These are phyloP conservation scores for Bruguiera hainesii DNA, from an alignment of 441 rosid genomes.

Conservation along the genomic window DNA sequence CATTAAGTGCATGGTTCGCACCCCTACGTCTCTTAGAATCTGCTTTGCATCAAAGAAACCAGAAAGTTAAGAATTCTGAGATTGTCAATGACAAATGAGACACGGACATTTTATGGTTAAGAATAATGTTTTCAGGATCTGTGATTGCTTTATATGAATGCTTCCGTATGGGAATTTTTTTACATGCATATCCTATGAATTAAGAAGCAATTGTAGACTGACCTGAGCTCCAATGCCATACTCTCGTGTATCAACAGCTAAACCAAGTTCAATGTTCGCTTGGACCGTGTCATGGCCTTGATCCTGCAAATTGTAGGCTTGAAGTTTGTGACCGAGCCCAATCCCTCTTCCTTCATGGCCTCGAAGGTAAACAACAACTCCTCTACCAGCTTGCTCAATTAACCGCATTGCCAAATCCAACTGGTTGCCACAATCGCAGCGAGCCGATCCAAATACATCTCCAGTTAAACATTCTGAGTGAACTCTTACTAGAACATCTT, in stretches of 20 bases:
- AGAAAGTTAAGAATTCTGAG: background rate
- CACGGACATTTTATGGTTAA: background rate
- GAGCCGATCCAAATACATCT: slow-evolving; percentile 74
- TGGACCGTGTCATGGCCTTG: slow-evolving; percentile 85
- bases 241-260: slow-evolving; percentile 77
- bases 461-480: slow-evolving; percentile 90
- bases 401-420: slow-evolving; percentile 70
- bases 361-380: slow-evolving; percentile 73
- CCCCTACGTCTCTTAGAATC: slow-evolving; percentile 77
- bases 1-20: slow-evolving; percentile 79
- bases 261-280: slow-evolving; percentile 83
- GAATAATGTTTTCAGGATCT: too few species aligned
- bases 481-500: slow-evolving; percentile 77
- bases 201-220: slow-evolving; percentile 9
- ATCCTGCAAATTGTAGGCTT: slow-evolving; percentile 82
- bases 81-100: background rate
- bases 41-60: slow-evolving; percentile 16
- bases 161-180: too few species aligned
- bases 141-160: too few species aligned
- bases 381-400: slow-evolving; percentile 66
- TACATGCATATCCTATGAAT: background rate
- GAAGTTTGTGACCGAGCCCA: slow-evolving; percentile 82
- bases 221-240: slow-evolving; percentile 94
- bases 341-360: slow-evolving; percentile 97
- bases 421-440: slow-evolving; percentile 85